Base-by-base conservation (phyloP, 1,284 basidiomycete genomes). In the Mycena sp. region DNA sequence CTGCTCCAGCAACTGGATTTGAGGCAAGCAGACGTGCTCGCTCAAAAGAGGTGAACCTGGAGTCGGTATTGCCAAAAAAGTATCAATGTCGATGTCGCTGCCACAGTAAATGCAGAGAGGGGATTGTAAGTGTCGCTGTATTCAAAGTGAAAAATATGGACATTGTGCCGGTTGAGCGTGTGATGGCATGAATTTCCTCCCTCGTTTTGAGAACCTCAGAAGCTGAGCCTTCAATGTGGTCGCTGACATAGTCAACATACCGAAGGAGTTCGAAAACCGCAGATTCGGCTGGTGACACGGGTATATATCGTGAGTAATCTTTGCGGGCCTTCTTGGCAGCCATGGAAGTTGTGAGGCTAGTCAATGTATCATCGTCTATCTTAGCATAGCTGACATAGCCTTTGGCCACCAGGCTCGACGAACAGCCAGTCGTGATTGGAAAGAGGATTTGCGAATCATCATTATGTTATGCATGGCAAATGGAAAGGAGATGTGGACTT, bases 401-500 rank as follows among this genome's bases (percentile, higher is more conserved):
- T 58, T 41, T 3, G 62, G 56, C 60, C 63, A 67, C 68, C 68
- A 69, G 0, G 51, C 11, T 3, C 65, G 41, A 17, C 50, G 62
- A 40, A 67, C 63, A 14, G 65, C 65, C 11, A 69, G 40, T 5
- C 51, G 50, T 4, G 65, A 67, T 12, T 51, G 43, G 19, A 46
- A 60, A 10, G 60, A 56, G 6, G 68, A 64, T 29, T 51, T 40
- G 3, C 63, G 60, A 16, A 67, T 26, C 59, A 69, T 61, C 23
- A 60, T 53, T 10, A 67, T 67, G 44, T 65, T 67, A 26, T 69
- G 63, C 63, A 67, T 65, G 23, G 61, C 66, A 25, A 69, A 69
- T 1, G 50, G 35, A 23, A 67, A 69, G 1, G 56, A 51, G 0
- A 67, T 14, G 40, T 69, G 68, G 0, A 30, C 58, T 51, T 67